These are phyloP conservation scores for Mortierella antarctica DNA, from an alignment of 192 early-diverging fungal genomes.

Conservation along the genomic window DNA sequence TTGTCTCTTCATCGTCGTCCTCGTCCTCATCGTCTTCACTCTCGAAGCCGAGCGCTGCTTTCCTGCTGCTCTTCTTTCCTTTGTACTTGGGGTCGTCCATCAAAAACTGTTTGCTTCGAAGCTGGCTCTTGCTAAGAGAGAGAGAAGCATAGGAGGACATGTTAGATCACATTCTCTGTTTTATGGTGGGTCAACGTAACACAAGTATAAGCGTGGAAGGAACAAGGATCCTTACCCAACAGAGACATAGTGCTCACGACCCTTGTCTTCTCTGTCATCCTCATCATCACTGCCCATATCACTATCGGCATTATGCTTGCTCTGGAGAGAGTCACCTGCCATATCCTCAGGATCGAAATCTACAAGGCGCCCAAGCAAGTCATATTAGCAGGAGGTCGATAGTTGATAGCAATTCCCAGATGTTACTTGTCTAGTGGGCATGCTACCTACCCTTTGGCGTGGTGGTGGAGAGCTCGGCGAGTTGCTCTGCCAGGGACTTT, in stretches of 20 bases:
- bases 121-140: conserved; percentile 64
- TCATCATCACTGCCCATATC: conserved; percentile 63
- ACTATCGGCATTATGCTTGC: conserved; percentile 59
- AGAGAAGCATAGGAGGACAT: neutral
- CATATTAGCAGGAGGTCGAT: conserved; percentile 2
- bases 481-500: conserved; percentile 61
- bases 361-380: conserved; percentile 13
- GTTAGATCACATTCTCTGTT: neutral
- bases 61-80: conserved; percentile 75
- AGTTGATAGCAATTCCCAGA: neutral
- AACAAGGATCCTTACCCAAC: conserved; percentile 61
- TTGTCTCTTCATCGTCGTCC: conserved; percentile 48
- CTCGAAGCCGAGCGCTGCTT: conserved; percentile 64
- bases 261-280: conserved; percentile 56
- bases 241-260: conserved; percentile 74
- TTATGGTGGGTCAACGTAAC: too few species aligned
- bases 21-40: conserved; percentile 58
- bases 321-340: conserved; percentile 59
- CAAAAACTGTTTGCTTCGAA: conserved; percentile 67
- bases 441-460: conserved; percentile 61
- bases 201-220: too few species aligned
- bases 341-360: conserved; percentile 81
- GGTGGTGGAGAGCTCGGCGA: conserved; percentile 64
- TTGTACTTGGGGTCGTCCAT: conserved; percentile 80
- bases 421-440: neutral